Evolutionary conservation across 2,329 filamentous ascomycete species (phyloP), one percentile per base, ranked within the genome.

Genomic region (Apiospora rasikravindrae): DNA sequence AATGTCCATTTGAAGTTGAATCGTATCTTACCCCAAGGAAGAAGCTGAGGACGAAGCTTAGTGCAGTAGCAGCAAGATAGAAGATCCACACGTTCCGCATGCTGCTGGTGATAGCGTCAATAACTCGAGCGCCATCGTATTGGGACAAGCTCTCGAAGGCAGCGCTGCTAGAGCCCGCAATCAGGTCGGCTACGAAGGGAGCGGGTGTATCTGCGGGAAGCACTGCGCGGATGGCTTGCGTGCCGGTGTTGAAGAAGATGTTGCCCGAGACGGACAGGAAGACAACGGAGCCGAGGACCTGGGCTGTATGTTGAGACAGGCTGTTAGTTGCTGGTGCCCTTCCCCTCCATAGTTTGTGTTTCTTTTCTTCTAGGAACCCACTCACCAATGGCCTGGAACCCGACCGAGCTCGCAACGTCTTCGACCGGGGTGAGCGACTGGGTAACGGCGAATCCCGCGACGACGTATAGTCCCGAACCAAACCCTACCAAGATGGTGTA

Each of bases 401-500:
- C 78, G 33, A 84, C 79, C 2, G 78, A 78, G 33, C 78, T 75
- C 2, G 81, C 70, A 7, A 83, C 76, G 14, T 82, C 78, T 1
- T 76, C 71, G 3, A 77, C 74, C 1, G 76, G 72, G 6, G 82
- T 82, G 8, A 79, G 79, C 0, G 79, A 75, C 67, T 83, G 81
- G 0, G 77, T 80, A 40, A 85, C 79, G 4, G 82, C 75, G 71
- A 82, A 83, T 1, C 77, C 77, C 4, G 82, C 81, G 69, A 83
- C 81, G 14, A 81, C 75, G 72, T 78, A 82, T 26, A 75, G 77
- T 4, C 84, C 84, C 4, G 77, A 77, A 3, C 85, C 84, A 5
- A 83, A 73, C 2, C 82, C 85, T 3, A 86, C 70, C 13, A 87
- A 75, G 16, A 84, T 77, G 8, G 72, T 76, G 57, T 79, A 82